phyloP scores from a whole-genome alignment of 441 rosid genomes.

The Viola pubescens region DNA sequence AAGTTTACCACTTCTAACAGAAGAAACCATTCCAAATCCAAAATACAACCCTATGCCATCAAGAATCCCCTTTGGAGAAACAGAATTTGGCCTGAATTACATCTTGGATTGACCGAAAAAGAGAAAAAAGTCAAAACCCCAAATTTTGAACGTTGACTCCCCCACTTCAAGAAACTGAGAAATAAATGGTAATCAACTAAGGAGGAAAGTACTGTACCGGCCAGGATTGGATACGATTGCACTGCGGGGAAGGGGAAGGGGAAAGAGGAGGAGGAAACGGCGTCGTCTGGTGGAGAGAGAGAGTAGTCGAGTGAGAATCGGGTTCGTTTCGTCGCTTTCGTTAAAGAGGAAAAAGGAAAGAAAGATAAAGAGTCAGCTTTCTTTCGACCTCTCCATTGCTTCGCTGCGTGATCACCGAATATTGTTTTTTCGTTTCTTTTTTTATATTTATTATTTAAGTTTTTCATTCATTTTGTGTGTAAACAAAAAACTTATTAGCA shows the following conservation, averaged over 20 bases:
- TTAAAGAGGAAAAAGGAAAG: background rate
- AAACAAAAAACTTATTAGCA: background rate
- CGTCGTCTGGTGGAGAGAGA: constrained; percentile 6
- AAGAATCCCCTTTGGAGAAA: too few relatives aligned
- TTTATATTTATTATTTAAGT: background rate
- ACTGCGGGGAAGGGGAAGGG: constrained; percentile 1
- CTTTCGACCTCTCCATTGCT: constrained; percentile 22
- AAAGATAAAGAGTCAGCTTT: constrained; percentile 17
- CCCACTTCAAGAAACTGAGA: background rate
- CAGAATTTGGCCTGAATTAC: too few relatives aligned
- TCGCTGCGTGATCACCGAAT: constrained; percentile 19
- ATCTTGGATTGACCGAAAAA: too few relatives aligned
- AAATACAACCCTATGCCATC: background rate
- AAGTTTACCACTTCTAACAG: background rate
- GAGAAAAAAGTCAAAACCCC: background rate
- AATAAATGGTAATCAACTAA: background rate
- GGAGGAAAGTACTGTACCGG: too few relatives aligned
- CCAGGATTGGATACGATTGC: background rate
- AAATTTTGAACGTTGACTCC: constrained; percentile 9
- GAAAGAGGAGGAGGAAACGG: constrained; percentile 7
- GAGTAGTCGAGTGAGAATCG: background rate
- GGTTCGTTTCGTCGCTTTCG: background rate
- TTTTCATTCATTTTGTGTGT: background rate
- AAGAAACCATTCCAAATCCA: background rate
- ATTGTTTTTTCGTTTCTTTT: background rate